Percentiles rank a stretch among this genome's conserved stretches.
phyloP scores from a whole-genome alignment of 169 alveolate genomes.

The Toxoplasma gondii region DNA sequence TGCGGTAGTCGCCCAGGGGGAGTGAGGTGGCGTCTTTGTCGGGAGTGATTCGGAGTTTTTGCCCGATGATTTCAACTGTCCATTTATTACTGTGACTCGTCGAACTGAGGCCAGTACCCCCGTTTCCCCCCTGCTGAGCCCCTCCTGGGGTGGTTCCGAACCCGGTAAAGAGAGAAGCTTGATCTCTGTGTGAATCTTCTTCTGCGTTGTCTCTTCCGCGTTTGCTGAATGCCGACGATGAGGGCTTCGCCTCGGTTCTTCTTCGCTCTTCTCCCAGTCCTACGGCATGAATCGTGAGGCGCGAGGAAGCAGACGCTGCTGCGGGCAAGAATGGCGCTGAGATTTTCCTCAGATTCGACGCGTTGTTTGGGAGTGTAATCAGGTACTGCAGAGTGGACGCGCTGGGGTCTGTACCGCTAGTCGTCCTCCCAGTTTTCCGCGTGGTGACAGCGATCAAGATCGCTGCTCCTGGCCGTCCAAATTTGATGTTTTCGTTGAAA shows the following conservation, averaged over 20 bases:
- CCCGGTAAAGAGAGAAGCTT: background rate
- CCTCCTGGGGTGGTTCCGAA: background rate
- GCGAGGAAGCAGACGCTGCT: background rate
- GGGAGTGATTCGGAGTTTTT: constrained; percentile 66
- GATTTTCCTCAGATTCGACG: background rate
- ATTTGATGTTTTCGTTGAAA: constrained; percentile 72
- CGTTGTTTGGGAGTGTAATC: constrained; percentile 58
- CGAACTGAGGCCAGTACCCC: too few relatives aligned
- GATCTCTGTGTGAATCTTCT: background rate
- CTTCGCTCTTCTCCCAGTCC: background rate
- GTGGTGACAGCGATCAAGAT: constrained; percentile 29
- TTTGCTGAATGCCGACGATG: background rate
- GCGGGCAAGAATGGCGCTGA: background rate
- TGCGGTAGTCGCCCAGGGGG: constrained; percentile 74
- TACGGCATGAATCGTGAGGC: background rate
- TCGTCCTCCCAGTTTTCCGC: background rate
- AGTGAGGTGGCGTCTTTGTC: constrained; percentile 70
- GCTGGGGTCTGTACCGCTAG: background rate
- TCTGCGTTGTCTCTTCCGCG: background rate
- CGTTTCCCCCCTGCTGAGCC: background rate
- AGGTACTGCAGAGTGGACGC: constrained; percentile 21
- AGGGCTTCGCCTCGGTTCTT: background rate
- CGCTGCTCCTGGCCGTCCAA: constrained; percentile 51
- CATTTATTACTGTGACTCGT: constrained; percentile 37
- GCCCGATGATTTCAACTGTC: constrained; percentile 71